These are phyloP conservation scores for Cryphonectria parasitica DNA, from an alignment of 2,329 filamentous ascomycete species.

Conservation along the genomic window DNA sequence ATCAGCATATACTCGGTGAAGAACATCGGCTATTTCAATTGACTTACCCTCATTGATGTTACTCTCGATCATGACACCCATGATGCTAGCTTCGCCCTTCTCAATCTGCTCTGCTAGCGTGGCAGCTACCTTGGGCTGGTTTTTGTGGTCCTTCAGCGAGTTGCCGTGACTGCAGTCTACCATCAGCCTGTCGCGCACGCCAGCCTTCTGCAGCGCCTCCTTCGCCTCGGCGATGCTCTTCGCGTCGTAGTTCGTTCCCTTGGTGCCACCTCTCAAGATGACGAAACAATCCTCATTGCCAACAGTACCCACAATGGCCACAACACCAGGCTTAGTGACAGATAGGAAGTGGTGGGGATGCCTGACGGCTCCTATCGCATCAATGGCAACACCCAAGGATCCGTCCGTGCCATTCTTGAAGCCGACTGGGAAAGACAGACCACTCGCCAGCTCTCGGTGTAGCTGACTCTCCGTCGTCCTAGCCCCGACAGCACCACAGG, in stretches of 20 bases:
- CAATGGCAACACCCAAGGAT: constrained; percentile 84
- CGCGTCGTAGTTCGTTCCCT: constrained; percentile 91
- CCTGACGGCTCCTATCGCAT: constrained; percentile 90
- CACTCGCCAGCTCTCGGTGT: constrained; percentile 91
- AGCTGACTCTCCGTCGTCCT: constrained; percentile 95
- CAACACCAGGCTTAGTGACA: constrained; percentile 94
- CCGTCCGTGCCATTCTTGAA: constrained; percentile 99
- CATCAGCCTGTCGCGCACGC: constrained; percentile 81
- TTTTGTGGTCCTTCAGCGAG: constrained; percentile 93
- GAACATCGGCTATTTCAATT: background rate
- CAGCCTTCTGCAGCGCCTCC: constrained; percentile 74
- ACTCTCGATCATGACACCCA: constrained; percentile 99
- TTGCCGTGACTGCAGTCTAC: constrained; percentile 98
- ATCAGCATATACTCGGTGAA: constrained; percentile 34
- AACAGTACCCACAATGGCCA: constrained; percentile 89
- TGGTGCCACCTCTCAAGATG: constrained; percentile 88
- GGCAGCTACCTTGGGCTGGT: constrained; percentile 91
- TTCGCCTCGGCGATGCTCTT: constrained; percentile 84
- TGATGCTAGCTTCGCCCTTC: constrained; percentile 81
- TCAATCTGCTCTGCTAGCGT: constrained; percentile 82
- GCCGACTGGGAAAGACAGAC: constrained; percentile 93
- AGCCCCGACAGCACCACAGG: constrained; percentile 91
- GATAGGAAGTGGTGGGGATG: constrained; percentile 97
- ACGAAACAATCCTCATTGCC: constrained; percentile 98
- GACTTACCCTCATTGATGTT: constrained; percentile 88